Base-by-base conservation (phyloP, 257 asterid species). In the Datura wrightii region DNA sequence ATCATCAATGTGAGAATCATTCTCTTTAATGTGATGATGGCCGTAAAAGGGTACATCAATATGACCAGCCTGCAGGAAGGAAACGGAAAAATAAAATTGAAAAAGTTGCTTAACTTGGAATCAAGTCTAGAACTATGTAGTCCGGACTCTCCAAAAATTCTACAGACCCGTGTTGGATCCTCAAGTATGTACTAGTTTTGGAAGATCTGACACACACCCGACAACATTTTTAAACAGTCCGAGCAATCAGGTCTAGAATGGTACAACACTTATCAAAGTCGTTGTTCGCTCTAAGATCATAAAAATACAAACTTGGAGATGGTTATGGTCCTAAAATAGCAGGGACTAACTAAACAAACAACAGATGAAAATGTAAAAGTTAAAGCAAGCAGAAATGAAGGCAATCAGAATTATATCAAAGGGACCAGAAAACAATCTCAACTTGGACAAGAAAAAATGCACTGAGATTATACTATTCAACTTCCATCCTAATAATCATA, bases 31-130 rank as follows among this genome's bases (percentile, higher is more conserved):
- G 39, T 69, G 84, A 84, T 58, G 91, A 79, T 87, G 90, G 69
- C 81, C 89, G 15, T 85, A 93, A 83, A 89, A 66, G 56, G 89
- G 88, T 54, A 74, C 80, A 80, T 88, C 91, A 56, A 80, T 66
- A 83, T 87, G 85, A 85, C 71, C 88, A 59, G 89, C 66, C 93
- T 92, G 90, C 83, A 84, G 2, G 52, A 70, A 31, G 34, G 37
- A 82, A 66, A 70, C 4, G 46, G 31, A 14, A 50, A 24, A 15
- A 13, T 14, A 1, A 24, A 72, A 8, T 24, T 48, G 11, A 14
- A n/a, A 76, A 76, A 50, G 46, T 7, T 76, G 62, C 82, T 76
- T 31, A 31, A 3, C 15, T 60, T 24, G 24, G 69, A 11, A 60
- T 60, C 54, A 7, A 48, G 54, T 48, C 54, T 48, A 48, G 54